A percentile compares a stretch with the other conserved stretches of the same genome.
These are phyloP conservation scores for Aquanectria penicillioides DNA, from an alignment of 2,329 filamentous ascomycete genomes.

Conservation along the genomic window DNA sequence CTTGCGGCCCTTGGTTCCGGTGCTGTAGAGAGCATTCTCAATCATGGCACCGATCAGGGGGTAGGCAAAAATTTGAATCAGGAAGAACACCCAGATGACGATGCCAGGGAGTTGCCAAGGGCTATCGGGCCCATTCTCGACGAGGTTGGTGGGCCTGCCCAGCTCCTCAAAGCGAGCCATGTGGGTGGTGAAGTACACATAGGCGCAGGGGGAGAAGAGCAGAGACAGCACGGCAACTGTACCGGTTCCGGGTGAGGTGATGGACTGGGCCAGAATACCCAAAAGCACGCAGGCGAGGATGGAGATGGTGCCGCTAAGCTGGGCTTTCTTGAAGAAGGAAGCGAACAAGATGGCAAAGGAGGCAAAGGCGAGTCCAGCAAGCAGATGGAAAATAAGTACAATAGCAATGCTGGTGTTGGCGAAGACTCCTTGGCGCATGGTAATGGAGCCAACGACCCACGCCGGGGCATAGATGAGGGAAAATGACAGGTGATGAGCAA, in stretches of 20 bases:
- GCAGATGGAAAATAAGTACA: conserved; percentile 77
- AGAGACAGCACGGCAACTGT: conserved; percentile 76
- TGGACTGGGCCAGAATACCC: conserved; percentile 83
- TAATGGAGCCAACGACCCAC: conserved; percentile 80
- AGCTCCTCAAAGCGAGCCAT: conserved; percentile 80
- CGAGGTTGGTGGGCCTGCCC: conserved; percentile 68
- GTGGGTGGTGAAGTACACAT: conserved; percentile 80
- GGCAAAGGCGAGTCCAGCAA: conserved; percentile 79
- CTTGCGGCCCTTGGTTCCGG: conserved; percentile 69
- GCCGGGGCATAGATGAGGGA: conserved; percentile 82
- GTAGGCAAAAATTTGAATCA: conserved; percentile 81
- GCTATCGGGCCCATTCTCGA: conserved; percentile 69
- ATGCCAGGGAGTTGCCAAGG: conserved; percentile 78
- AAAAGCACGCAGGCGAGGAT: conserved; percentile 79
- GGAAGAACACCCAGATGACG: conserved; percentile 79
- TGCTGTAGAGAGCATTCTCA: conserved; percentile 81
- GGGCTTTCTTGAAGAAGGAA: conserved; percentile 85
- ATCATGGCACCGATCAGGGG: conserved; percentile 79
- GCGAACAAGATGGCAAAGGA: conserved; percentile 85
- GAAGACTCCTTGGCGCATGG: conserved; percentile 73
- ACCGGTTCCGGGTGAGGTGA: conserved; percentile 69
- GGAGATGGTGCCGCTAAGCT: conserved; percentile 85
- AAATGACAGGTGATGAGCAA: conserved; percentile 84
- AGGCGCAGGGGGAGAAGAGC: conserved; percentile 88
- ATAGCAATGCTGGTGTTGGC: conserved; percentile 70